Evolutionary conservation across 2,329 filamentous ascomycete species (phyloP).

Genomic region (Colletotrichum magnum): DNA sequence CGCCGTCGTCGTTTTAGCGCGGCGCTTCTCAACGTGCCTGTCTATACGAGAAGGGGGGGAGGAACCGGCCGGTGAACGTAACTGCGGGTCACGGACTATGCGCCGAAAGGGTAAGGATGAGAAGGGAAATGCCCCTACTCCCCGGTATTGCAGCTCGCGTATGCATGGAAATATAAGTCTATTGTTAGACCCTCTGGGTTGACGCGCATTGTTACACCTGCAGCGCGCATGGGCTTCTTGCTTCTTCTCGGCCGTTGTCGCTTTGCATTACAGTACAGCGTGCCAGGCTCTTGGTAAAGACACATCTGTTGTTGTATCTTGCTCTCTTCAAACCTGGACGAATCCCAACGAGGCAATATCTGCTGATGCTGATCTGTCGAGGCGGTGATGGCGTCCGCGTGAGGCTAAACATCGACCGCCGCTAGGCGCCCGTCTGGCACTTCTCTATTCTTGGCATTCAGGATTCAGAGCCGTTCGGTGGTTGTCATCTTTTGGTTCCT

Average conservation of each 20-base stretch:
- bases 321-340: slow-evolving; percentile 1
- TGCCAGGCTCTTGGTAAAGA: not conserved
- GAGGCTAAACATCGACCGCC: not conserved
- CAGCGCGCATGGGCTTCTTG: slow-evolving; percentile 9
- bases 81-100: not conserved
- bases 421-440: not conserved
- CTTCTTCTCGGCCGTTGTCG: not conserved
- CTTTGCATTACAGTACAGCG: too few species aligned
- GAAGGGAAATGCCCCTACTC: too few species aligned
- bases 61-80: not conserved
- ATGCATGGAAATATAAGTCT: slow-evolving; percentile 9
- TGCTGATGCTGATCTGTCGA: slow-evolving; percentile 24
- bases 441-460: slow-evolving; percentile 16
- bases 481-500: not conserved
- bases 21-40: slow-evolving; percentile 16
- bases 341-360: not conserved
- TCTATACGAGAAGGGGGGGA: slow-evolving; percentile 22
- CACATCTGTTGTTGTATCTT: not conserved
- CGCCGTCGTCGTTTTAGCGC: slow-evolving; percentile 16
- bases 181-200: slow-evolving; percentile 24
- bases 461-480: not conserved
- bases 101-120: not conserved
- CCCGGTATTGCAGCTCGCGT: not conserved
- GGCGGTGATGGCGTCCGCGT: slow-evolving; percentile 2
- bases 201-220: slow-evolving; percentile 18